Conservation (phyloP, 2,329 filamentous ascomycete species). For the Ceratocystis diversiconidia region DNA sequence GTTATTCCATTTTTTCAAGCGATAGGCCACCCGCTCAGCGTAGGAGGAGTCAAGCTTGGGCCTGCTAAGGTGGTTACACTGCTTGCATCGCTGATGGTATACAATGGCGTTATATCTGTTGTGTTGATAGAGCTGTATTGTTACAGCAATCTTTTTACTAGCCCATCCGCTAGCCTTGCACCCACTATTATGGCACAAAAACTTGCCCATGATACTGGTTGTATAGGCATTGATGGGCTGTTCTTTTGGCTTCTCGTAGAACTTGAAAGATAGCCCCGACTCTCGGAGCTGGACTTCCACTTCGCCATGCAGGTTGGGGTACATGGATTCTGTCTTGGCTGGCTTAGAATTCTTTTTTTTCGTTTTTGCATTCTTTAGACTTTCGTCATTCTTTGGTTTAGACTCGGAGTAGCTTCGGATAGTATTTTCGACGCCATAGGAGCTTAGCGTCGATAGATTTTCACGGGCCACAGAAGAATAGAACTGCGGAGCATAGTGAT, state of each 20-base stretch:
- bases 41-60: background rate
- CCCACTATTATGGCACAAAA: background rate
- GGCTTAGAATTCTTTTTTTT: background rate
- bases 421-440: background rate
- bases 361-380: background rate
- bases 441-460: background rate
- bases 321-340: background rate
- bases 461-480: background rate
- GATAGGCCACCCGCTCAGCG: background rate
- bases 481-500: background rate
- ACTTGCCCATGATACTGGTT: background rate
- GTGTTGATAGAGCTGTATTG: background rate
- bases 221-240: background rate
- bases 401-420: background rate
- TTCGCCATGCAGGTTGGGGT: background rate
- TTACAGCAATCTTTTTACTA: background rate
- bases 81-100: background rate
- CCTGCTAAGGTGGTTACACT: background rate
- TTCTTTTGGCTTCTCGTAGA: background rate
- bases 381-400: background rate
- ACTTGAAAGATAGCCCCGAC: background rate
- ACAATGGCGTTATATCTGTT: background rate
- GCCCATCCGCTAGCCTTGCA: background rate
- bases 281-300: background rate
- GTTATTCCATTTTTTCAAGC: background rate